A percentile compares a stretch with the other conserved stretches of the same genome.
phyloP scores from a whole-genome alignment of 306 rosid genomes.

The Prunus mume region DNA sequence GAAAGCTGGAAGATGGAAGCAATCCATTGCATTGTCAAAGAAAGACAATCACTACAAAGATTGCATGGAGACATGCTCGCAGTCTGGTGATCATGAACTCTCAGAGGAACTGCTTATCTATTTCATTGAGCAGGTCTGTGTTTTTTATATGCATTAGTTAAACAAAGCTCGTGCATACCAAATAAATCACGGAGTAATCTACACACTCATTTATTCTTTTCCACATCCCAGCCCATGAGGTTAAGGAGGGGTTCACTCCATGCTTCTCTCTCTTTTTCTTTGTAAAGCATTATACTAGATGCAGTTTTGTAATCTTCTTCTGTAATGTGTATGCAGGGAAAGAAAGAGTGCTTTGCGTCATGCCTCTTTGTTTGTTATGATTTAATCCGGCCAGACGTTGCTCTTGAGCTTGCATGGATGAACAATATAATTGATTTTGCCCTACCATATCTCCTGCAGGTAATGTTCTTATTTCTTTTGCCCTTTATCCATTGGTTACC shows the following conservation, averaged over 20 bases:
- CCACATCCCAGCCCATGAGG: neutral
- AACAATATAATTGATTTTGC: conserved; percentile 89
- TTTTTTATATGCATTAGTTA: neutral
- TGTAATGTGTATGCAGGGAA: conserved; percentile 62
- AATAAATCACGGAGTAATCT: neutral
- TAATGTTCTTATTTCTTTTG: conserved; percentile 13
- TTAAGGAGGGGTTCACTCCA: neutral
- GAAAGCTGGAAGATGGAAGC: conserved; percentile 98
- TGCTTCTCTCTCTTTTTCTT: neutral
- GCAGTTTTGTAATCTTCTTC: conserved; percentile 7
- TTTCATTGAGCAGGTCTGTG: conserved; percentile 83
- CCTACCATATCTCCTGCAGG: conserved; percentile 91
- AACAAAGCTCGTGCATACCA: neutral
- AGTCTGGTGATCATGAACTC: conserved; percentile 95
- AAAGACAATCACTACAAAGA: conserved; percentile 97
- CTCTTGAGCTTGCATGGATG: conserved; percentile 92
- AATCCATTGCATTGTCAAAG: conserved; percentile 94
- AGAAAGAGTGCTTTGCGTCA: conserved; percentile 95
- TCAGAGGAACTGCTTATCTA: conserved; percentile 91
- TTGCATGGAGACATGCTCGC: conserved; percentile 98
- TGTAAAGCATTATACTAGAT: neutral
- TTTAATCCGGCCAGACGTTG: conserved; percentile 78
- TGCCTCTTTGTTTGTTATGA: conserved; percentile 97
- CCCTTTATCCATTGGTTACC: neutral
- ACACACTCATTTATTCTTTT: neutral